Base-by-base conservation (phyloP, 768 basidiomycete genomes). In the Boletus coccyginus region DNA sequence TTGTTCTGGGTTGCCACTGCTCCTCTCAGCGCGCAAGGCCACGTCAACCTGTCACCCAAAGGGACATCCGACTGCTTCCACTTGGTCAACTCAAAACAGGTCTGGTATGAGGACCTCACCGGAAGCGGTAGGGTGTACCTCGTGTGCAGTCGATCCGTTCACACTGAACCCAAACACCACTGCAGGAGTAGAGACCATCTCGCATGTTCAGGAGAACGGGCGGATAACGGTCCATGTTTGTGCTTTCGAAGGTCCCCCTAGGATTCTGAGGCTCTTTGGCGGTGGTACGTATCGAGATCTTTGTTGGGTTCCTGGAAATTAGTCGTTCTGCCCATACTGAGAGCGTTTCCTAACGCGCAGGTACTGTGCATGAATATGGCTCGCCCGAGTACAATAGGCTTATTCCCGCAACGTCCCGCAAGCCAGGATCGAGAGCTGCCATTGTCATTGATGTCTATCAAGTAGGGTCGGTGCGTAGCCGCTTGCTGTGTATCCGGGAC, bases 21-120 rank as follows among this genome's bases (percentile, higher is more conserved):
- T 1, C 88, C 87, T 13, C 78, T 88, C 10, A 73, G 70, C 10
- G 66, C 64, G 0, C 75, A 81, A 2, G 87, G 85, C 0, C 83
- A 84, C 47, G 70, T 90, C 55, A 89, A 89, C 55, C 60, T 90
- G 2, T 88, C 86, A 1, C 86, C 88, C 2, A 88, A 90, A 65
- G 84, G 85, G 27, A 75, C 82, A n/a, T 73, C 77, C 52, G 82
- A 83, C 32, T 82, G 81, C 9, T 87, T 90, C 65, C 85, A 84
- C 59, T 66, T 88, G 46, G 75, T 80, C 21, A 74, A 83, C 56
- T 68, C 78, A 9, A 78, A 73, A 48, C 74, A 70, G 52, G 85
- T 86, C 8, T 90, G 86, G 86, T 90, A 90, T 62, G 84, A 89
- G 60, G 87, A 90, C 66, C 73, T 88, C 33, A 79, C 81, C 7